These are phyloP conservation scores for Piper longum DNA, from an alignment of 164 flowering plant species.

Conservation along the genomic window DNA sequence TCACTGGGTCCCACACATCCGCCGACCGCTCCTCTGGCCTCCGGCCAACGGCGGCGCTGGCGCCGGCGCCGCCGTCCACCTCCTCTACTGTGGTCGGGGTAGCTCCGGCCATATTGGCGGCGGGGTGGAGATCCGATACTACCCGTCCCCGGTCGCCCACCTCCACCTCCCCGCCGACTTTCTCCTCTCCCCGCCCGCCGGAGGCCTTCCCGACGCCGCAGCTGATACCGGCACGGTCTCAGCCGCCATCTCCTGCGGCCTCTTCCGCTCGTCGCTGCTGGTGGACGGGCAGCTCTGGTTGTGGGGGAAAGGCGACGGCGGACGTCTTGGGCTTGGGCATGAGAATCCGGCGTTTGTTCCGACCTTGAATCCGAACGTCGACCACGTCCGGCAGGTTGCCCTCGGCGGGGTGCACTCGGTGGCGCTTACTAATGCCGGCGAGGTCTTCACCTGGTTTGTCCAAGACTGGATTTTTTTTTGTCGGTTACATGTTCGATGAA, in stretches of 20 bases:
- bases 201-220: constrained; percentile 20
- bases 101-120: constrained; percentile 88
- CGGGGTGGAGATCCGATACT: constrained; percentile 46
- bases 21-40: background rate
- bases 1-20: background rate
- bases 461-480: background rate
- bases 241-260: constrained; percentile 73
- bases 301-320: constrained; percentile 97
- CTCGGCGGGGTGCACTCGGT: constrained; percentile 84
- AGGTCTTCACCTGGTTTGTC: constrained; percentile 77
- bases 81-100: constrained; percentile 84
- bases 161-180: constrained; percentile 39
- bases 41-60: no score
- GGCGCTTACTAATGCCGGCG: constrained; percentile 45
- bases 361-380: constrained; percentile 44
- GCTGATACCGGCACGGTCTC: constrained; percentile 8
- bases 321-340: constrained; percentile 74
- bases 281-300: constrained; percentile 67
- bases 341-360: constrained; percentile 59
- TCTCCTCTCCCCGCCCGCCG: constrained; percentile 35
- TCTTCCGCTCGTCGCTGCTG: constrained; percentile 63
- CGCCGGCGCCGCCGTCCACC: constrained; percentile 19
- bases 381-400: constrained; percentile 32
- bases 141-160: constrained; percentile 55
- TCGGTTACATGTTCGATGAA: constrained; percentile 1